Conservation (phyloP, 345 rosid species). For the Rhizophora apiculata region DNA sequence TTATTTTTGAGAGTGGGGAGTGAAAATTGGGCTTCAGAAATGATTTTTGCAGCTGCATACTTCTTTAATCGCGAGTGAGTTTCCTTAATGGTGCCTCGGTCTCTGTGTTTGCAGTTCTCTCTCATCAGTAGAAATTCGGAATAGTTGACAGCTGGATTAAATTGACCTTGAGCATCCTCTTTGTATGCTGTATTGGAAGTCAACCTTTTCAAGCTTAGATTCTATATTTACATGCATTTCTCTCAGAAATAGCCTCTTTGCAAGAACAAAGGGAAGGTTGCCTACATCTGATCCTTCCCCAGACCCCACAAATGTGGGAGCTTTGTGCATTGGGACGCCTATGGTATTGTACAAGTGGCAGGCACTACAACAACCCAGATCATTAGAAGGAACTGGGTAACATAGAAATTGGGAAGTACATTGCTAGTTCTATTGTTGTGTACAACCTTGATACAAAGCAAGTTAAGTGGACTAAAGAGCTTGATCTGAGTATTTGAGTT, state of each 20-base stretch:
- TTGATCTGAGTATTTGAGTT: slow-evolving; percentile 73
- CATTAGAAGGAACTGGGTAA: slow-evolving; percentile 83
- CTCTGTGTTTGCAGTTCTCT: not conserved
- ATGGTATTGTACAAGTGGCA: slow-evolving; percentile 19
- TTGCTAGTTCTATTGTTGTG: slow-evolving; percentile 84
- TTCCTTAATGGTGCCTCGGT: slow-evolving; percentile 16
- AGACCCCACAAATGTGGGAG: no score
- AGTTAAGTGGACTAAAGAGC: slow-evolving; percentile 81
- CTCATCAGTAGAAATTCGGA: no score
- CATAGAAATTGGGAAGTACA: slow-evolving; percentile 80
- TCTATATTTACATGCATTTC: not conserved
- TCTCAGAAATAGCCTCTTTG: no score
- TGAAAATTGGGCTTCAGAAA: slow-evolving; percentile 55
- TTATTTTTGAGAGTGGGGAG: no score
- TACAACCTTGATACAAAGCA: slow-evolving; percentile 97
- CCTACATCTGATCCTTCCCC: no score
- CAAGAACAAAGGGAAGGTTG: no score
- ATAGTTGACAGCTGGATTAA: not conserved
- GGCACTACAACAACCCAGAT: slow-evolving; percentile 93
- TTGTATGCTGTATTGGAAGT: not conserved
- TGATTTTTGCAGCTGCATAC: slow-evolving; percentile 89
- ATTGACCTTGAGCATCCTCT: slow-evolving; percentile 4
- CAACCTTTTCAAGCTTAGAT: not conserved
- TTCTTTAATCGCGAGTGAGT: slow-evolving; percentile 96
- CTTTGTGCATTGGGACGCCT: not conserved